Evolutionary conservation across 164 flowering plant species (phyloP).

Genomic region (Akebia trifoliata): DNA sequence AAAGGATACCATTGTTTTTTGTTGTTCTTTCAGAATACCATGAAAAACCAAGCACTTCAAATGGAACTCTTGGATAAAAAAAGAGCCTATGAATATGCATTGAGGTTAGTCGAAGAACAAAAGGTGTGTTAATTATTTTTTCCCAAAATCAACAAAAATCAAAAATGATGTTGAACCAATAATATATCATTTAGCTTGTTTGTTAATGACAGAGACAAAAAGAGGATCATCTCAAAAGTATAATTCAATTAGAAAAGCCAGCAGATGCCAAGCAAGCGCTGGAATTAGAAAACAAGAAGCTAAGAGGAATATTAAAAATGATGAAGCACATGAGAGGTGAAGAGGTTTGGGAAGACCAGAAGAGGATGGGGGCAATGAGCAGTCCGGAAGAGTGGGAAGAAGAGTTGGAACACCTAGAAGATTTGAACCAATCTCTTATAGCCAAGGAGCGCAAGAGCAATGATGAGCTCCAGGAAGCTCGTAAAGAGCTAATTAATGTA

Average conservation of each 20-base stretch:
- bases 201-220: conserved; percentile 36
- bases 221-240: conserved; percentile 36
- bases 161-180: too few relatives aligned
- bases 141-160: too few relatives aligned
- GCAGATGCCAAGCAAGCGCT: conserved; percentile 55
- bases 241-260: conserved; percentile 37
- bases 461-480: conserved; percentile 71
- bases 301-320: conserved; percentile 45
- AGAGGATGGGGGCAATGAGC: conserved; percentile 25
- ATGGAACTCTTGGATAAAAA: conserved; percentile 26
- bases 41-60: conserved; percentile 4
- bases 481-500: conserved; percentile 55
- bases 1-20: not conserved
- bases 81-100: conserved; percentile 44
- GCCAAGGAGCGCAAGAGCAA: conserved; percentile 28
- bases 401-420: conserved; percentile 14
- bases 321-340: conserved; percentile 53
- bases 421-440: conserved; percentile 12
- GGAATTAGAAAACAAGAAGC: conserved; percentile 47
- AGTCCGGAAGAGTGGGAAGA: conserved; percentile 15
- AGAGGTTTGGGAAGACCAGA: conserved; percentile 36
- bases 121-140: conserved; percentile 36
- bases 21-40: not conserved
- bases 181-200: too few relatives aligned
- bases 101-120: conserved; percentile 46